Conservation (phyloP, 495 filamentous ascomycete genomes). For the Parathielavia hyrcaniae region DNA sequence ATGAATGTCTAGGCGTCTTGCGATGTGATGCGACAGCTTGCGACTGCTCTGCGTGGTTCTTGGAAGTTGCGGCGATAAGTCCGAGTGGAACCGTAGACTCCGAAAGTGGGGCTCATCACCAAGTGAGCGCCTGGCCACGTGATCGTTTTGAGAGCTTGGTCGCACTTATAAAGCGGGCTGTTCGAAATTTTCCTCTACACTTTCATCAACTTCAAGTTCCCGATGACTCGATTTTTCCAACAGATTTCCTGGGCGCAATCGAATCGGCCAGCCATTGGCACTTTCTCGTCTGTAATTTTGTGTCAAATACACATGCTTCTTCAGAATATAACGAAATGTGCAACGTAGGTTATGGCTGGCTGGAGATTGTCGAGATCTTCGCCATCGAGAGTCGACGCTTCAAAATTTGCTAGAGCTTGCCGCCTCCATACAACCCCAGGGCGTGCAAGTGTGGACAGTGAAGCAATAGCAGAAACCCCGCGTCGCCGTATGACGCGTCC, state of each 20-base stretch:
- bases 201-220: not conserved
- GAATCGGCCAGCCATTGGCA: not conserved
- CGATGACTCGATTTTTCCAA: not conserved
- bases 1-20: not conserved
- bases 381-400: conserved; percentile 24
- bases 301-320: not conserved
- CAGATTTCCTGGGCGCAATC: not conserved
- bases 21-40: conserved; percentile 13
- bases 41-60: not conserved
- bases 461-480: conserved; percentile 41
- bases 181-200: conserved; percentile 3
- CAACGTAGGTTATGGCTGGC: not conserved
- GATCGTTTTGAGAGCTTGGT: not conserved
- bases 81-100: not conserved
- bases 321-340: not conserved
- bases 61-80: not conserved
- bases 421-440: conserved; percentile 38
- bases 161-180: not conserved
- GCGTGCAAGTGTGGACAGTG: conserved; percentile 51
- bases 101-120: conserved; percentile 13
- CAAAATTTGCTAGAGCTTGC: conserved; percentile 50
- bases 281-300: not conserved
- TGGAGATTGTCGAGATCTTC: too few species aligned
- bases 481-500: conserved; percentile 23
- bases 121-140: conserved; percentile 27